Evolutionary conservation across 148 eudicot genomes (phyloP).

Genomic region (Fallopia convolvulus): DNA sequence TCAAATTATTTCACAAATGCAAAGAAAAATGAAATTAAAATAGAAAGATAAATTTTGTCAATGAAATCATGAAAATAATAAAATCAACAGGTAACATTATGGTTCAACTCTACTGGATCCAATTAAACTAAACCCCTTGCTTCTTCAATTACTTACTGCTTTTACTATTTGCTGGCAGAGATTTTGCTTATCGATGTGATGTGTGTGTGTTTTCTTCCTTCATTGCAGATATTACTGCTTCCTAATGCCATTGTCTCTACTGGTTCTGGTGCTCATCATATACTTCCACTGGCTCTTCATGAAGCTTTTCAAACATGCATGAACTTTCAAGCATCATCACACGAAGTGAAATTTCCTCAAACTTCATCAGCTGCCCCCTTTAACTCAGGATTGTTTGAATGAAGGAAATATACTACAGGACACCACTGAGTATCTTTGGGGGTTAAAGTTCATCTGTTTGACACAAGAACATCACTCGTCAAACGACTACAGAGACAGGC

Average conservation of each 20-base stretch:
- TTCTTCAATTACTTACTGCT: background rate
- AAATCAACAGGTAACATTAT: background rate
- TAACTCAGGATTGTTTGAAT: background rate
- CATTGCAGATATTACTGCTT: slow-evolving; percentile 75
- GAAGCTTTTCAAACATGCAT: slow-evolving; percentile 93
- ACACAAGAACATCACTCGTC: background rate
- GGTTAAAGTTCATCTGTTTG: background rate
- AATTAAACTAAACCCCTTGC: background rate
- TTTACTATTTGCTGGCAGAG: too few relatives aligned
- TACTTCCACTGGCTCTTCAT: slow-evolving; percentile 93
- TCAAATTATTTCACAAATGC: background rate
- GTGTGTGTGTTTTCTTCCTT: background rate
- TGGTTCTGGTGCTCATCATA: slow-evolving; percentile 57
- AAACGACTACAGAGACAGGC: background rate
- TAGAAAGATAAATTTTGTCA: background rate
- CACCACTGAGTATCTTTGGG: background rate
- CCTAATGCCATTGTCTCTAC: slow-evolving; percentile 71
- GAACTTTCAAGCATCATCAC: slow-evolving; percentile 11
- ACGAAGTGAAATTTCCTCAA: background rate
- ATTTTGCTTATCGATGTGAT: background rate
- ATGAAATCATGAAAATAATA: background rate
- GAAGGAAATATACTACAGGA: too few relatives aligned
- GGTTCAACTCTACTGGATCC: background rate
- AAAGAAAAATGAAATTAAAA: background rate
- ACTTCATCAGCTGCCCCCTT: background rate